phyloP scores from a whole-genome alignment of 352 stramenopile genomes.

The Elongisporangium undulatum region DNA sequence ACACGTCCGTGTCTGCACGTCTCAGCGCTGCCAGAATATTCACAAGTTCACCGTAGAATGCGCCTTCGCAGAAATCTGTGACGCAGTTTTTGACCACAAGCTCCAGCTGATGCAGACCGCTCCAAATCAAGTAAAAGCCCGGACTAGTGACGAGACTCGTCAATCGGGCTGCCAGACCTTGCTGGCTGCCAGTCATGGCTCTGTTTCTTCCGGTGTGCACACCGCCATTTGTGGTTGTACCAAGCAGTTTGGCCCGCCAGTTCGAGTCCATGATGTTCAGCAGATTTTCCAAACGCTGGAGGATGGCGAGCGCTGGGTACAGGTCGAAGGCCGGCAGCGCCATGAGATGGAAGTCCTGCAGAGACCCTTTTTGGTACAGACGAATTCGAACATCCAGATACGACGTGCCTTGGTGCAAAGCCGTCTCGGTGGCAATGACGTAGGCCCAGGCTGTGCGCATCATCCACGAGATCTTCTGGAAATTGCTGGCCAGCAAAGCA shows the following conservation, averaged over 20 bases:
- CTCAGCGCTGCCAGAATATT: constrained; percentile 29
- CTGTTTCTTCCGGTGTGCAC: constrained; percentile 34
- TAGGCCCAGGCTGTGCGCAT: constrained; percentile 60
- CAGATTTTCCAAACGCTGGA: constrained; percentile 27
- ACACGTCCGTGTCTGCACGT: constrained; percentile 11
- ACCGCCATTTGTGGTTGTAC: constrained; percentile 38
- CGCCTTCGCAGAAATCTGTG: constrained; percentile 29
- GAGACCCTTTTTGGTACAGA: constrained; percentile 39
- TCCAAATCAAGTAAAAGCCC: constrained; percentile 60
- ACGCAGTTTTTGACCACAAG: constrained; percentile 57
- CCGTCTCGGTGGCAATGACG: constrained; percentile 37
- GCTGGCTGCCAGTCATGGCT: constrained; percentile 38
- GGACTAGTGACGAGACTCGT: constrained; percentile 35
- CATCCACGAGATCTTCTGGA: constrained; percentile 61
- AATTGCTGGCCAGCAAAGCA: constrained; percentile 48
- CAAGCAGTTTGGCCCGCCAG: constrained; percentile 51
- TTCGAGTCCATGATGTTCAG: constrained; percentile 46
- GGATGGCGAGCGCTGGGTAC: constrained; percentile 24
- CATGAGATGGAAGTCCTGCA: constrained; percentile 60
- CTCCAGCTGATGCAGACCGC: constrained; percentile 49
- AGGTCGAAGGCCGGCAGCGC: constrained; percentile 40
- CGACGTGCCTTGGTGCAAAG: constrained; percentile 41
- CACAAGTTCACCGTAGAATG: constrained; percentile 54
- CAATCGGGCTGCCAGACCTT: constrained; percentile 36
- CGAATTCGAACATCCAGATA: constrained; percentile 56